Percentiles rank a stretch among this genome's conserved stretches.
These are phyloP conservation scores for Fusarium nurragi DNA, from an alignment of 2,329 filamentous ascomycete genomes.

Conservation along the genomic window DNA sequence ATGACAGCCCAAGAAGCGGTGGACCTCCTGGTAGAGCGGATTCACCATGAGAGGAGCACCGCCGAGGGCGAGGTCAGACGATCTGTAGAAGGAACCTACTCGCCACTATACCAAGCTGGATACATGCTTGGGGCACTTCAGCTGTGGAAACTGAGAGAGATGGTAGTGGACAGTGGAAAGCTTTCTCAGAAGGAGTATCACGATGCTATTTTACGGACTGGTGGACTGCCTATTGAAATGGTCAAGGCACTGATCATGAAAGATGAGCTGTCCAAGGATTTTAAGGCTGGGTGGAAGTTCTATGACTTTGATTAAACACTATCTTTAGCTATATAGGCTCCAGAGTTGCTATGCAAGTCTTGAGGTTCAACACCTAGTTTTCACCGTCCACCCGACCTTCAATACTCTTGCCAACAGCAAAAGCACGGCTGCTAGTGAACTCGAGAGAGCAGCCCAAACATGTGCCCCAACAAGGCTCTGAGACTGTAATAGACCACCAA, in stretches of 20 bases:
- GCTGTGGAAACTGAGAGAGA: conserved; percentile 27
- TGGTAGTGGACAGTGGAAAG: conserved; percentile 18
- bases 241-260: conserved; percentile 22
- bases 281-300: conserved; percentile 29
- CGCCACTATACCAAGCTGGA: conserved; percentile 28
- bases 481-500: conserved; percentile 47
- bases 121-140: conserved; percentile 30
- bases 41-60: conserved; percentile 24
- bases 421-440: conserved; percentile 41
- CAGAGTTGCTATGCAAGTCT: neutral
- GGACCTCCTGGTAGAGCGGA: conserved; percentile 10
- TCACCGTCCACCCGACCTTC: conserved; percentile 34
- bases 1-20: conserved; percentile 34
- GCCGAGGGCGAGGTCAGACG: conserved; percentile 28
- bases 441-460: conserved; percentile 49
- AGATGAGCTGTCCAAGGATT: conserved; percentile 19
- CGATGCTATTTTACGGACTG: conserved; percentile 26
- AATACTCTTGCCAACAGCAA: conserved; percentile 23
- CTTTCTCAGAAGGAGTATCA: conserved; percentile 30
- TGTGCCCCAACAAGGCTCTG: conserved; percentile 44
- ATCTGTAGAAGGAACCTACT: conserved; percentile 29
- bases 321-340: neutral
- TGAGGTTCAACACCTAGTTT: conserved; percentile 24
- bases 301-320: conserved; percentile 28
- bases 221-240: conserved; percentile 29